These are phyloP conservation scores for Cymbopogon flexuosus DNA, from an alignment of 202 grass and related monocot genomes.

Conservation along the genomic window DNA sequence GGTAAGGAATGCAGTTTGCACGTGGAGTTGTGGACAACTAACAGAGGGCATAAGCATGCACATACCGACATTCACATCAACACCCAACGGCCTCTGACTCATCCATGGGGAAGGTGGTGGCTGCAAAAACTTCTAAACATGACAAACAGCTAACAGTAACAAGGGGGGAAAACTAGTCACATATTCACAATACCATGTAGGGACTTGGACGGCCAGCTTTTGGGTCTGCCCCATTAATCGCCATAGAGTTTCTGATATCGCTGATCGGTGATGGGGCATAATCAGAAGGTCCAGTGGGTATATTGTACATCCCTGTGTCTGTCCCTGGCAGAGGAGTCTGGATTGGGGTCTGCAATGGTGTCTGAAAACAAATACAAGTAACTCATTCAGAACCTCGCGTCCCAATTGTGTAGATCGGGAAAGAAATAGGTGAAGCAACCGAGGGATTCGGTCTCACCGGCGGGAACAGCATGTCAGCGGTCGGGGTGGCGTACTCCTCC, in stretches of 20 bases:
- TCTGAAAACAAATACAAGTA: conserved; percentile 39
- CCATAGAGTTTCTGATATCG: conserved; percentile 58
- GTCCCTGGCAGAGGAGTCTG: conserved; percentile 74
- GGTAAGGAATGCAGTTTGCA: neutral
- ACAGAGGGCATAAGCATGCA: conserved; percentile 12
- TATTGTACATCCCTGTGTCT: conserved; percentile 78
- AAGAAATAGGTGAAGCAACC: neutral
- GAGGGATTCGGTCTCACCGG: conserved; percentile 44
- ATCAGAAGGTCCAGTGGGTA: conserved; percentile 78
- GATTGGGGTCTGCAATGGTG: conserved; percentile 76
- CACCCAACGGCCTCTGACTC: conserved; percentile 67
- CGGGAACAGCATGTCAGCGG: conserved; percentile 88
- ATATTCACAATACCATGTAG: conserved; percentile 57
- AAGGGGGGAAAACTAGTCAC: neutral
- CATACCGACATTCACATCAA: conserved; percentile 94
- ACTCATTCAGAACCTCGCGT: neutral
- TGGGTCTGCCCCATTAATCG: conserved; percentile 49
- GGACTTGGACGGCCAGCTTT: conserved; percentile 63
- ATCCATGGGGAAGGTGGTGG: conserved; percentile 82
- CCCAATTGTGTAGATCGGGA: conserved; percentile 23
- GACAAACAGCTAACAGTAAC: conserved; percentile 2
- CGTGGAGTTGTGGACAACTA: neutral
- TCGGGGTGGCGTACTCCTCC: conserved; percentile 96
- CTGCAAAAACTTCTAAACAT: conserved; percentile 40
- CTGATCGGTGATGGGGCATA: conserved; percentile 81